These are phyloP conservation scores for Populus simonii DNA, from an alignment of 345 rosid species.

Conservation along the genomic window DNA sequence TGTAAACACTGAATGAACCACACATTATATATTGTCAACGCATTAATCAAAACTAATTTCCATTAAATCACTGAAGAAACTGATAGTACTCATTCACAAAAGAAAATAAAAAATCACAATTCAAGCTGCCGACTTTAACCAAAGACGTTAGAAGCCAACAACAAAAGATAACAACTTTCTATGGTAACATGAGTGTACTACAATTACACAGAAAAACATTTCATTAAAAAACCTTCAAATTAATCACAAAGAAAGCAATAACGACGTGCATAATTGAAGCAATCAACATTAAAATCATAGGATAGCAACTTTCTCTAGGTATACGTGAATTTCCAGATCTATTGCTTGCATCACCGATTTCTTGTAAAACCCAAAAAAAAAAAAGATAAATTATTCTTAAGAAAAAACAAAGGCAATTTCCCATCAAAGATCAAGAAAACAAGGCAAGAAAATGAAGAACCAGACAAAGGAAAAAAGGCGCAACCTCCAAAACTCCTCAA, in stretches of 20 bases:
- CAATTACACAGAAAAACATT: not conserved
- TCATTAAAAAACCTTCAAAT: no score
- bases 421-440: not conserved
- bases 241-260: no score
- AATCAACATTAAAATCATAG: no score
- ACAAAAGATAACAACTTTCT: not conserved
- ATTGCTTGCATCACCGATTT: not conserved
- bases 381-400: no score
- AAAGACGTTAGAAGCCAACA: not conserved
- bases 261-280: no score
- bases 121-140: not conserved
- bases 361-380: not conserved
- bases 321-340: not conserved
- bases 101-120: not conserved
- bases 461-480: not conserved
- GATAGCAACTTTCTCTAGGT: not conserved
- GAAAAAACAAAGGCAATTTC: not conserved
- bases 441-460: not conserved
- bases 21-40: not conserved
- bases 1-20: constrained; percentile 58
- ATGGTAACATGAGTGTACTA: not conserved
- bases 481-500: constrained; percentile 86
- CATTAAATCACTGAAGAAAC: not conserved
- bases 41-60: not conserved
- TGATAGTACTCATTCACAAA: not conserved